Base-by-base conservation (phyloP, 1,284 basidiomycete species). In the Apiotrichum gracile region DNA sequence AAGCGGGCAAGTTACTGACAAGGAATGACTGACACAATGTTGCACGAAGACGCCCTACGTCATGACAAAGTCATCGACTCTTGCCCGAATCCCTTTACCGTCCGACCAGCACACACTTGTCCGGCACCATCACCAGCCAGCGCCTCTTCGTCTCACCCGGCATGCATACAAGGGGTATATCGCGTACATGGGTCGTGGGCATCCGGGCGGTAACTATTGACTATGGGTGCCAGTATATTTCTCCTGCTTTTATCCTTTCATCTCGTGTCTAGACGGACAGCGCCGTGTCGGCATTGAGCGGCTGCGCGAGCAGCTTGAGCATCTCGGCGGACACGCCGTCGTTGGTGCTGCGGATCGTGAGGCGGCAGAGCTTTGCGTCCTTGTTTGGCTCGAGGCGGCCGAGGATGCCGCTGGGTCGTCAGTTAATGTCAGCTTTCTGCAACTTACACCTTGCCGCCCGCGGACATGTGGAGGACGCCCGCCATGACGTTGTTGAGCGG, bases 281-380 rank as follows among this genome's bases (percentile, higher is more conserved):
- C 6, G 72, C 69, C 9, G 58, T 55, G 49, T 74, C 72, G 22
- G 58, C 60, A 48, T 75, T 72, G 29, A 76, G 57, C 16, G 73
- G 72, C 49, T 68, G 69, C 27, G 62, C 60, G 19, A 69, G 56
- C 22, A 76, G 58, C 65, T 80, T 81, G 68, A 91, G 81, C 43
- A 93, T 81, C 74, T 92, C 88, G 2, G 78, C 73, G 35, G 92
- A 91, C 10, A 96, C 91, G 33, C 86, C 81, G 71, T 94, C 93
- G 52, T 94, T 97, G 2, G 96, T 97, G 66, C 92, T 94, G 65
- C 96, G 83, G 41, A 97, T 82, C 9, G 96, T 99, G 56, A 98
- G 72, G 49, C 96, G 87, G 72, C 91, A 96, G 44, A 97, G 79
- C 81, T 94, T 94, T 17, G 92, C 93, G 57, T 93, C 90, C 51